Evolutionary conservation across 257 asterid species (phyloP).

Genomic region (Solanum etuberosum): DNA sequence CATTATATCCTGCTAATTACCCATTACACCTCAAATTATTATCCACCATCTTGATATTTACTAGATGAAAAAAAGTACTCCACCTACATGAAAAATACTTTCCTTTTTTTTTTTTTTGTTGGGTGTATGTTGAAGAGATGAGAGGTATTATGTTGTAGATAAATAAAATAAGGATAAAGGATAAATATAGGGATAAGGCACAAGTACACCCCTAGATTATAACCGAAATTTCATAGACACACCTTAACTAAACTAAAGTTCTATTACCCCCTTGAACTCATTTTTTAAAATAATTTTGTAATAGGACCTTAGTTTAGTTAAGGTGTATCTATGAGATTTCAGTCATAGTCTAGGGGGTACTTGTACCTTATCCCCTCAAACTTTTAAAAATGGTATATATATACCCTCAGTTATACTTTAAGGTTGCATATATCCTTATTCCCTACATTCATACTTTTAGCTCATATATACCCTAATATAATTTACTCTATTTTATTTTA

Average conservation of each 20-base stretch:
- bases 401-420: not conserved
- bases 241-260: not conserved
- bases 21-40: not conserved
- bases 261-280: not conserved
- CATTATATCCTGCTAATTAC: not conserved
- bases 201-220: not conserved
- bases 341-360: not conserved
- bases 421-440: not conserved
- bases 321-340: not conserved
- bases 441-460: not conserved
- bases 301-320: not conserved
- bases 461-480: no score
- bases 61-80: not conserved
- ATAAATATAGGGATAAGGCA: not conserved
- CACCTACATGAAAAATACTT: not conserved
- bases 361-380: not conserved
- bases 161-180: not conserved
- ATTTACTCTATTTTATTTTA: no score
- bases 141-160: not conserved
- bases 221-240: not conserved
- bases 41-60: not conserved
- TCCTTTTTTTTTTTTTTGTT: not conserved
- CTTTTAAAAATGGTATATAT: no score
- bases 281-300: not conserved
- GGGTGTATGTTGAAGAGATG: not conserved